Conservation (phyloP, 2,329 filamentous ascomycete genomes). For the Xylaria digitata region DNA sequence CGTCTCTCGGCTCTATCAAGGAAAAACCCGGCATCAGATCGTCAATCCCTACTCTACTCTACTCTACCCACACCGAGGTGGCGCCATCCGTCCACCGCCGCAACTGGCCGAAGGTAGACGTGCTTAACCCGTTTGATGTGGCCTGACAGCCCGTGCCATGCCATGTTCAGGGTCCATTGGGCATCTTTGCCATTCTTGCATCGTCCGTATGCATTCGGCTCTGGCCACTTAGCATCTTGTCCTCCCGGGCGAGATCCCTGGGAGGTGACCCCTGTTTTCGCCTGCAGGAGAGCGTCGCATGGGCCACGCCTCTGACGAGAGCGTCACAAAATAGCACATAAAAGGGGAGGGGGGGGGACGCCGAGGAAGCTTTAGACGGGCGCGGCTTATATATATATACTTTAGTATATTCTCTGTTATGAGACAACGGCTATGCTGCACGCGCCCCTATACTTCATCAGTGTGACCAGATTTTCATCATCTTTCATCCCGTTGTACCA, state of each 20-base stretch:
- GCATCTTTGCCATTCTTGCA: constrained; percentile 27
- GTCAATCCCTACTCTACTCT: neutral
- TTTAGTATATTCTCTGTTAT: constrained; percentile 13
- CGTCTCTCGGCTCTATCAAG: too few species aligned
- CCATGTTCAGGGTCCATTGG: constrained; percentile 31
- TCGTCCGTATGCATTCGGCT: constrained; percentile 22
- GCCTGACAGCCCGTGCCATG: constrained; percentile 29
- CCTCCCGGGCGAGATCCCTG: constrained; percentile 16
- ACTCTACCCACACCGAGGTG: constrained; percentile 17
- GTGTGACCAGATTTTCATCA: neutral
- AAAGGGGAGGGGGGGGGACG: neutral
- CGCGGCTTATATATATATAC: constrained; percentile 7
- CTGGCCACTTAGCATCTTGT: constrained; percentile 22
- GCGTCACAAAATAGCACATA: constrained; percentile 28
- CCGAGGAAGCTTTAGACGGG: constrained; percentile 6
- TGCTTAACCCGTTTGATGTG: constrained; percentile 30
- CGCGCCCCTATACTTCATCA: neutral
- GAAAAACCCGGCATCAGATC: too few species aligned
- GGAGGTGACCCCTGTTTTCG: constrained; percentile 19
- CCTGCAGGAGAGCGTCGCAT: constrained; percentile 29
- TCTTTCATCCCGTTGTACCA: neutral
- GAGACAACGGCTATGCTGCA: neutral
- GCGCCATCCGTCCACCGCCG: constrained; percentile 30
- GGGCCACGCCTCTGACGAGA: constrained; percentile 20
- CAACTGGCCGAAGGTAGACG: constrained; percentile 38